Evolutionary conservation across 139 green algal species (phyloP).

Genomic region (Chlamydomonas incerta): DNA sequence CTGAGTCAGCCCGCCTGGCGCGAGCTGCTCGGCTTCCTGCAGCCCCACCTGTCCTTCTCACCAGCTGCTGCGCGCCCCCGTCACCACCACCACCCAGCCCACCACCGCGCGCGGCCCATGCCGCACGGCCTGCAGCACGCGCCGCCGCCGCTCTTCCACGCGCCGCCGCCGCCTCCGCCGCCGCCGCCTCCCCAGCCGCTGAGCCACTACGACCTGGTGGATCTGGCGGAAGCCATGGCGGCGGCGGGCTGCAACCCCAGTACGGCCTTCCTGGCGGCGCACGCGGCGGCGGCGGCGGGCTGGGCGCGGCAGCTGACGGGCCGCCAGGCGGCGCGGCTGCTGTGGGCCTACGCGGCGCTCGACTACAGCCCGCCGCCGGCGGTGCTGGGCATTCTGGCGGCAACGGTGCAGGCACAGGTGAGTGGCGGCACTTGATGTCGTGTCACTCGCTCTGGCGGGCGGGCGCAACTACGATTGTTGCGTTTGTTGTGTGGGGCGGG

Average conservation of each 20-base stretch:
- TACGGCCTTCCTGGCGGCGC: background rate
- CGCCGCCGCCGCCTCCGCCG: background rate
- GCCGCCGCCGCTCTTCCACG: background rate
- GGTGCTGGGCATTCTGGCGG: constrained; percentile 9
- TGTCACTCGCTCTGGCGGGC: no score
- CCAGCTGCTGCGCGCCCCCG: no score
- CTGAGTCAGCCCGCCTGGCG: constrained; percentile 21
- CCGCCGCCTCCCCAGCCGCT: background rate
- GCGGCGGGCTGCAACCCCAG: constrained; percentile 32
- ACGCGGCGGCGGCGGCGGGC: constrained; percentile 2
- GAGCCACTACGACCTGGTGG: constrained; percentile 32
- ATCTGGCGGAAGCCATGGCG: constrained; percentile 9
- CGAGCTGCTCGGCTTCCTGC: constrained; percentile 16
- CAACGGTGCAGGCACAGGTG: background rate
- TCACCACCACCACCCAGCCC: no score
- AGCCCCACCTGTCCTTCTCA: constrained; percentile 2
- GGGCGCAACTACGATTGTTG: no score
- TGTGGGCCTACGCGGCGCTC: constrained; percentile 24
- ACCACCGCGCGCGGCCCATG: background rate
- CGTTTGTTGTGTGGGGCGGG: no score
- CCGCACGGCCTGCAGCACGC: no score
- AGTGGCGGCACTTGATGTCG: no score
- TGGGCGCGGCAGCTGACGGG: constrained; percentile 13
- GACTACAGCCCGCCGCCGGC: constrained; percentile 6
- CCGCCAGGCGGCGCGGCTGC: constrained; percentile 34